Base-by-base conservation (phyloP, 768 basidiomycete genomes). In the Podaxis pistillaris region DNA sequence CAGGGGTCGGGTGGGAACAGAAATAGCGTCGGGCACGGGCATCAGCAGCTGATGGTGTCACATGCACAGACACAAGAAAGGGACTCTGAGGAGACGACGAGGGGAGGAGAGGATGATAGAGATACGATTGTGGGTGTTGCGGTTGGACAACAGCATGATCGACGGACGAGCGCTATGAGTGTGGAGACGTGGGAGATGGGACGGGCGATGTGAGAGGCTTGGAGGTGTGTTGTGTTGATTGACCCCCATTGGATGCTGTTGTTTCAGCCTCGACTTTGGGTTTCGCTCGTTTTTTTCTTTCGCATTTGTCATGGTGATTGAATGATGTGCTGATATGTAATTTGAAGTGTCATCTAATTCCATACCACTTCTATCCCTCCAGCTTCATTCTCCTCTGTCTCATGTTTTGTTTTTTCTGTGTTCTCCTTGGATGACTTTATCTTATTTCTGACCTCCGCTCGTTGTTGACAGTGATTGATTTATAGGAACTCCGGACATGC, bases 171-270 rank as follows among this genome's bases (percentile, higher is more conserved):
- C 63, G 68, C 66, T 22, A 59, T 67, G 60, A 65, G 70, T 65
- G 65, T 65, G 50, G 64, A 72, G 22, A 73, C 75, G 47, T 81
- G 79, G 79, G 75, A 78, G 51, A 78, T 78, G 13, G 75, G 75
- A 30, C 66, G 65, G 58, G 81, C 79, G 63, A 17, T 82, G 73
- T 82, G 76, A 76, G 69, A 68, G 68, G 66, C 65, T 64, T 51
- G 24, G n/a, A 63, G 24, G 67, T 51, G 66, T 65, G 41, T 56
- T 63, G 63, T 57, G 58, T 41, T 62, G 30, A 36, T 63, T 59
- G 55, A 55, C 63, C 62, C 51, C 58, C 59, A 50, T 19, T 46
- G 51, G 13, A 33, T 65, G 65, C 54, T 62, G 63, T 70, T 41
- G 54, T 38, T 56, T 56, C 22, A 37, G 44, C 19, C 0, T 40